Evolutionary conservation across 140 eudicot genomes (phyloP).

Genomic region (Bidens hawaiensis): DNA sequence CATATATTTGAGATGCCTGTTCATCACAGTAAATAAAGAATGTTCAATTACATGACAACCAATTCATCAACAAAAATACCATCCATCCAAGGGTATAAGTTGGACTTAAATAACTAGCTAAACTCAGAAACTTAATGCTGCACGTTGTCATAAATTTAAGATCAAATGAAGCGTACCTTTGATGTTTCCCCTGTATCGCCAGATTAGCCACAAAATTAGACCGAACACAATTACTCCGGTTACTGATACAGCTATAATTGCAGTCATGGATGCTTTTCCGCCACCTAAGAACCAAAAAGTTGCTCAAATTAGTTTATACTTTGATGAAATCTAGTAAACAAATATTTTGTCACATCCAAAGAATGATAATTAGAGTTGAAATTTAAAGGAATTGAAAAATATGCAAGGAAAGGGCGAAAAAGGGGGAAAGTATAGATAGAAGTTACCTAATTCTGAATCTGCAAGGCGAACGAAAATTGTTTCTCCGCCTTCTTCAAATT

Average conservation of each 20-base stretch:
- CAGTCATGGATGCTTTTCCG: constrained; percentile 7
- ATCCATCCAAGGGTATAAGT: background rate
- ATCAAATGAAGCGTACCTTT: constrained; percentile 29
- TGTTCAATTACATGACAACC: background rate
- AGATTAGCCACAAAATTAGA: constrained; percentile 31
- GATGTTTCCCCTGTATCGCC: constrained; percentile 37
- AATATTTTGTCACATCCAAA: background rate
- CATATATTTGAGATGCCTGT: constrained; percentile 17
- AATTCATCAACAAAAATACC: background rate
- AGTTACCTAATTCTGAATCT: constrained; percentile 52
- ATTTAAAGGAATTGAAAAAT: background rate
- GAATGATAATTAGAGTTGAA: background rate
- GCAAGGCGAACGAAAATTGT: constrained; percentile 47
- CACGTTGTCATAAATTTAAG: background rate
- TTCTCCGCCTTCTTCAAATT: constrained; percentile 49
- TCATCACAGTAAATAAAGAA: background rate
- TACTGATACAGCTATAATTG: constrained; percentile 20
- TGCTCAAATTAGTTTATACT: background rate
- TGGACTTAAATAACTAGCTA: background rate
- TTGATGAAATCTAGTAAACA: background rate
- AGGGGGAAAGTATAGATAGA: background rate
- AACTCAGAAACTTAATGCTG: background rate
- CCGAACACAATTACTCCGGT: constrained; percentile 32
- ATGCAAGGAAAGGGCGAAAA: background rate
- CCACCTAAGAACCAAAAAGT: constrained; percentile 23